Base-by-base conservation (phyloP, 2,329 filamentous ascomycete genomes). In the Nemania bipapillata region DNA sequence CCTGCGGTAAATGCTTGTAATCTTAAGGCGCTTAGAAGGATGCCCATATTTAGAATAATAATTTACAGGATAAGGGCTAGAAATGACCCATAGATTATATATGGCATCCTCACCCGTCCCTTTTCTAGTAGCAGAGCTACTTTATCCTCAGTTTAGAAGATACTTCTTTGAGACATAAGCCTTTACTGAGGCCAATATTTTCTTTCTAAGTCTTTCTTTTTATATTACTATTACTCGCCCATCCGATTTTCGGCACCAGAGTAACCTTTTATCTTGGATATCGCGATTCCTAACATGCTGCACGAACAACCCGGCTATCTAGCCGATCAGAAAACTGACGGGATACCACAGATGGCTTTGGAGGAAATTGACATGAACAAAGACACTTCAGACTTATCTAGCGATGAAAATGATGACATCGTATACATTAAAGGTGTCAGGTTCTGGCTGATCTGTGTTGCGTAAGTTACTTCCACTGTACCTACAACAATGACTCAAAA, bases 341-440 rank as follows among this genome's bases (percentile, higher is more conserved):
- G 11, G 11, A 30, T 22, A 32, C 35, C 35, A 42, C 30, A 17
- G 9, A 4, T 53, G 17, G 6, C 3, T 26, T 7, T 11, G 6
- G 12, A 30, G 35, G 11, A 55, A n/a, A 54, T n/a, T 6, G 3
- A 47, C 24, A 8, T 9, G 3, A 5, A 7, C 4, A 37, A 63
- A 35, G 5, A 8, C 3, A 26, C 9, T 28, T 57, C 42, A 4
- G 61, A 64, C n/a, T 7, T n/a, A 1, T 52, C 32, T 6, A 9
- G 6, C 28, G 28, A 12, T 40, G 28, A 12, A n/a, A 28, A 62
- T 45, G 0, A 54, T 50, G 57, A 57, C 3, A 56, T 64, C 22
- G 65, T 66, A 11, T 72, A 72, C 55, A 60, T 72, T 37, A 61
- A 72, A 0, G 70, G 70, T 12, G 15, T 40, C 4, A 63, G 53